Evolutionary conservation across 169 alveolate genomes (phyloP).

Genomic region (Plasmodium sp.): DNA sequence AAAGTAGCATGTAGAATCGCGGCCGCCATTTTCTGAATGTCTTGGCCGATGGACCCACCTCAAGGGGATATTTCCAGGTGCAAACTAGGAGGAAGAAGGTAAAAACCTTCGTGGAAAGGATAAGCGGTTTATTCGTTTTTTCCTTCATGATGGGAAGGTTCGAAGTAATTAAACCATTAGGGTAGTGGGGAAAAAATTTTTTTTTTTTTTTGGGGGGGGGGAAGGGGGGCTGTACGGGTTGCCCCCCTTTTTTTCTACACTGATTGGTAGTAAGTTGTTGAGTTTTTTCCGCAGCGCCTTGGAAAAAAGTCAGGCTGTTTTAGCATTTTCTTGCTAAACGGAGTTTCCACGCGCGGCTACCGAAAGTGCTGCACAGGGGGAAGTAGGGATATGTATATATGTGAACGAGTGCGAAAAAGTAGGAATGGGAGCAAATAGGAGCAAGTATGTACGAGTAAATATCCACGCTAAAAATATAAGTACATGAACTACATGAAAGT

Average conservation of each 20-base stretch:
- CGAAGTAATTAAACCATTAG: background rate
- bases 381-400: too few species aligned
- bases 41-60: background rate
- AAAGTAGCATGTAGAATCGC: background rate
- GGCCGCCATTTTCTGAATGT: background rate
- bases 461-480: too few species aligned
- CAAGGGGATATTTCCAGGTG: background rate
- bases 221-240: too few species aligned
- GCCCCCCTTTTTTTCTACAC: too few species aligned
- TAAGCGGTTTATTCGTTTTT: background rate
- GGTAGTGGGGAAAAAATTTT: background rate
- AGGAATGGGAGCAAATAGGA: too few species aligned
- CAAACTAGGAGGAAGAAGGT: background rate
- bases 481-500: too few species aligned
- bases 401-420: too few species aligned
- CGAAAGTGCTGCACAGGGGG: too few species aligned
- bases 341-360: background rate
- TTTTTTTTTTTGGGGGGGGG: too few species aligned
- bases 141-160: background rate
- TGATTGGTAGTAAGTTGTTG: too few species aligned
- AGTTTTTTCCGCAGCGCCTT: background rate
- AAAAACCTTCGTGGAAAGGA: background rate
- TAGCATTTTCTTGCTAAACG: background rate
- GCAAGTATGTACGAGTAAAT: too few species aligned
- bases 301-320: background rate